phyloP scores from a whole-genome alignment of 805 yeast genomes.

The Candida alai region DNA sequence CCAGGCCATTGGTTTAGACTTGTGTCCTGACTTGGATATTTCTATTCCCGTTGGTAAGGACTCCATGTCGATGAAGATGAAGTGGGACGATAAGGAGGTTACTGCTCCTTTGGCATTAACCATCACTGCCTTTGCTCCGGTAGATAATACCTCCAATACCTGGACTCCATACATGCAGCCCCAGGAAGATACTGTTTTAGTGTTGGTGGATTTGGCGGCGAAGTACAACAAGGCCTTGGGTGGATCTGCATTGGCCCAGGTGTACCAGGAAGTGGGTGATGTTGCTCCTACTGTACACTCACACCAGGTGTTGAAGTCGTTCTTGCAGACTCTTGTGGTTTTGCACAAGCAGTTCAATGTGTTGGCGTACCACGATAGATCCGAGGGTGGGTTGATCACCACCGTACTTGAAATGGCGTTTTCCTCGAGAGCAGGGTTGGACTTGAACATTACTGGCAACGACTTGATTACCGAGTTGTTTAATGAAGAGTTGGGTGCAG shows the following conservation, averaged over 20 bases:
- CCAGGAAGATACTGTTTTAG: conserved; percentile 55
- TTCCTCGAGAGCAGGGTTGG: conserved; percentile 86
- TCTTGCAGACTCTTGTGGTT: conserved; percentile 64
- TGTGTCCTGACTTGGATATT: conserved; percentile 89
- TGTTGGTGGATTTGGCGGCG: conserved; percentile 75
- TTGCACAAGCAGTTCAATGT: conserved; percentile 68
- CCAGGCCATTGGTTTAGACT: conserved; percentile 88
- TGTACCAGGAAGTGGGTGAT: conserved; percentile 82
- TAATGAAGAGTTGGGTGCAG: conserved; percentile 94
- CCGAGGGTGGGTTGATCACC: conserved; percentile 92
- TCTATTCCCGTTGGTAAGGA: conserved; percentile 98
- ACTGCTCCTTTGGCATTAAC: conserved; percentile 92
- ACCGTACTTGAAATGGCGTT: conserved; percentile 94
- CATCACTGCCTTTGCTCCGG: conserved; percentile 89
- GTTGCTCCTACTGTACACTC: conserved; percentile 80
- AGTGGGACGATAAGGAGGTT: conserved; percentile 90
- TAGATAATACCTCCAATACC: conserved; percentile 75
- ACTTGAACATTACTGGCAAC: conserved; percentile 35
- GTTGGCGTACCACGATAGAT: conserved; percentile 88
- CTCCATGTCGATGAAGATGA: conserved; percentile 99
- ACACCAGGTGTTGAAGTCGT: conserved; percentile 56
- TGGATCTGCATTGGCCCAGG: conserved; percentile 94
- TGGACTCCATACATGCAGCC: conserved; percentile 88
- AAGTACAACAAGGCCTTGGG: conserved; percentile 59
- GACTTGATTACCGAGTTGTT: conserved; percentile 59